Evolutionary conservation across 257 asterid genomes (phyloP).

Genomic region (Solanum chilense): DNA sequence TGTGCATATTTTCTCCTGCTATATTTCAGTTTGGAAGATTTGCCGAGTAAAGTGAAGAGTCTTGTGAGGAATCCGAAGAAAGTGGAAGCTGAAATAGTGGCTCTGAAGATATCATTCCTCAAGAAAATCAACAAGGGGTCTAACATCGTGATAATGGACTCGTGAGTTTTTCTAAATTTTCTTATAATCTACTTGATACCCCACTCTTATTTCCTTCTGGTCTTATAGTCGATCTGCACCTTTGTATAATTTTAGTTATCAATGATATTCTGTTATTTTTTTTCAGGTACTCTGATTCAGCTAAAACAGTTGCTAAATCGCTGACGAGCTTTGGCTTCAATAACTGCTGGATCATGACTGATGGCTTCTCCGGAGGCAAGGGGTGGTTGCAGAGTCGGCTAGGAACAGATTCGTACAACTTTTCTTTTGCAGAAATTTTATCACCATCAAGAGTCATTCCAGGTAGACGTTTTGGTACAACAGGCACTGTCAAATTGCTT

Average conservation of each 20-base stretch:
- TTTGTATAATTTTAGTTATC: background rate
- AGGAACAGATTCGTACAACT: constrained; percentile 67
- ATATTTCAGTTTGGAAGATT: constrained; percentile 73
- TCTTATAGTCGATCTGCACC: background rate
- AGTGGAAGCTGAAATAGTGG: constrained; percentile 86
- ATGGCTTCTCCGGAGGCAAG: constrained; percentile 85
- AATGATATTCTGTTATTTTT: background rate
- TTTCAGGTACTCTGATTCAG: constrained; percentile 73
- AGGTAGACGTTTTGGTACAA: constrained; percentile 41
- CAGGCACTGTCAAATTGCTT: constrained; percentile 60
- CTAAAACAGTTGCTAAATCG: constrained; percentile 70
- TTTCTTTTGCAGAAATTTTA: constrained; percentile 59
- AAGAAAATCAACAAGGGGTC: constrained; percentile 74
- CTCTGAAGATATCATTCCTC: constrained; percentile 81
- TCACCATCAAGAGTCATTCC: constrained; percentile 73
- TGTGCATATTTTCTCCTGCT: background rate
- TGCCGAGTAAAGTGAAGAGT: constrained; percentile 60
- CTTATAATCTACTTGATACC: background rate
- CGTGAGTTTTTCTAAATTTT: constrained; percentile 39
- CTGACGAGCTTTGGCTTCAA: constrained; percentile 83
- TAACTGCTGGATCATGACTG: constrained; percentile 64
- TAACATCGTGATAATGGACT: constrained; percentile 72
- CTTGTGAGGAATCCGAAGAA: constrained; percentile 64
- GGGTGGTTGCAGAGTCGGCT: constrained; percentile 91
- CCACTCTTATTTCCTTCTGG: background rate